Conservation (phyloP, 305 asterid genomes). For the Rubia occidens region DNA sequence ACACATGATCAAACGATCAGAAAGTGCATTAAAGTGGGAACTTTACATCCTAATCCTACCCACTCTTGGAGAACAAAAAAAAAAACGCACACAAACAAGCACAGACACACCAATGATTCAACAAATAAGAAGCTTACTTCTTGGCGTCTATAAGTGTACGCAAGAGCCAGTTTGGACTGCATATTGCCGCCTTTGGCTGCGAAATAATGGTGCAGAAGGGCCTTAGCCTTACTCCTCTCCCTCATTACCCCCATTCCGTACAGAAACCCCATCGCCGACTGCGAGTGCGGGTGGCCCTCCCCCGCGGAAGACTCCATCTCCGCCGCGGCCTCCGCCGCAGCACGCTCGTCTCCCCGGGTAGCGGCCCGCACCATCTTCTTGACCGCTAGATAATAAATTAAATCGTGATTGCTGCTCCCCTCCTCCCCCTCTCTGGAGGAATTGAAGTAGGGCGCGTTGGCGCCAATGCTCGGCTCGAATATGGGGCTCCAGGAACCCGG, state of each 20-base stretch:
- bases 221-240: constrained; percentile 61
- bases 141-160: constrained; percentile 59
- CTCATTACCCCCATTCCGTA: constrained; percentile 69
- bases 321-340: constrained; percentile 63
- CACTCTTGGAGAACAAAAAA: not conserved
- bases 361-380: constrained; percentile 64
- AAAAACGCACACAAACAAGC: not conserved
- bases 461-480: constrained; percentile 43
- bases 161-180: constrained; percentile 82
- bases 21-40: not conserved
- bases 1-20: not conserved
- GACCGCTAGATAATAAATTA: constrained; percentile 48
- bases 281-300: constrained; percentile 67
- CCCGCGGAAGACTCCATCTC: constrained; percentile 60
- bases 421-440: constrained; percentile 10
- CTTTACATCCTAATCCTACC: not conserved
- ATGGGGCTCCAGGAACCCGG: constrained; percentile 96
- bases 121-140: constrained; percentile 33
- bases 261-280: constrained; percentile 67
- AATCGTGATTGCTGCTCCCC: constrained; percentile 18
- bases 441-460: constrained; percentile 15
- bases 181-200: constrained; percentile 83
- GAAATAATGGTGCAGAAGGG: constrained; percentile 60
- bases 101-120: not conserved
- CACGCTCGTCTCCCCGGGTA: constrained; percentile 52